Percentiles rank a stretch among this genome's conserved stretches.
Conservation (phyloP, 2,329 filamentous ascomycete genomes). For the Alternaria sp. region DNA sequence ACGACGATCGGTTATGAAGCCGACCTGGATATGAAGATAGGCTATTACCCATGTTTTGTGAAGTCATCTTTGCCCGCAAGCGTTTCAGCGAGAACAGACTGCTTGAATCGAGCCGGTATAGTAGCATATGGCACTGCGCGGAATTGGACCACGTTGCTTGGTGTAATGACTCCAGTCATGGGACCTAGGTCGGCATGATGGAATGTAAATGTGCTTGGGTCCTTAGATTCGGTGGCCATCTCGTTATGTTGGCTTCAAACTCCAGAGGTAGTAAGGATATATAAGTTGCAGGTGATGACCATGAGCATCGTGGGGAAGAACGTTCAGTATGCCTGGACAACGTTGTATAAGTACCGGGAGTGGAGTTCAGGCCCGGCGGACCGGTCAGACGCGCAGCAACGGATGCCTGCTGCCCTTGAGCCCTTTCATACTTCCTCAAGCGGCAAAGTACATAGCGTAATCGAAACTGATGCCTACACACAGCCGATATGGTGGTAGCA, state of each 20-base stretch:
- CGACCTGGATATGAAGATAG: not conserved
- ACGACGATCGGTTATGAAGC: not conserved
- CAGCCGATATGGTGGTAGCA: not conserved
- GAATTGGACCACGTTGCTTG: conserved; percentile 38
- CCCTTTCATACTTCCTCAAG: not conserved
- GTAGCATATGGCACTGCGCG: conserved; percentile 33
- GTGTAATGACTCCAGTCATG: conserved; percentile 26
- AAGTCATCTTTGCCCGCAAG: conserved; percentile 18
- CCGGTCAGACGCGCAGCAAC: not conserved
- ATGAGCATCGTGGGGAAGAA: not conserved
- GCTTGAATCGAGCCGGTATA: conserved; percentile 33
- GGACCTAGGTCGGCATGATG: conserved; percentile 26
- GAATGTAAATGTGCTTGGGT: conserved; percentile 22
- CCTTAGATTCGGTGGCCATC: not conserved
- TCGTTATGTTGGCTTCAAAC: not conserved
- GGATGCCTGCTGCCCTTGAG: not conserved
- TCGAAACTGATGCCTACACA: not conserved
- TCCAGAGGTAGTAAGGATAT: not conserved
- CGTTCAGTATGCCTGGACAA: not conserved
- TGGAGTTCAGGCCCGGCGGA: not conserved
- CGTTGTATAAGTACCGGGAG: not conserved
- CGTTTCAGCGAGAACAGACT: conserved; percentile 19
- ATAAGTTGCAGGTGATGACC: not conserved
- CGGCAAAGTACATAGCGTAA: not conserved
- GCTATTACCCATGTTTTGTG: conserved; percentile 28